Evolutionary conservation across 352 stramenopile species (phyloP).

Genomic region (Pythium utonaiense): DNA sequence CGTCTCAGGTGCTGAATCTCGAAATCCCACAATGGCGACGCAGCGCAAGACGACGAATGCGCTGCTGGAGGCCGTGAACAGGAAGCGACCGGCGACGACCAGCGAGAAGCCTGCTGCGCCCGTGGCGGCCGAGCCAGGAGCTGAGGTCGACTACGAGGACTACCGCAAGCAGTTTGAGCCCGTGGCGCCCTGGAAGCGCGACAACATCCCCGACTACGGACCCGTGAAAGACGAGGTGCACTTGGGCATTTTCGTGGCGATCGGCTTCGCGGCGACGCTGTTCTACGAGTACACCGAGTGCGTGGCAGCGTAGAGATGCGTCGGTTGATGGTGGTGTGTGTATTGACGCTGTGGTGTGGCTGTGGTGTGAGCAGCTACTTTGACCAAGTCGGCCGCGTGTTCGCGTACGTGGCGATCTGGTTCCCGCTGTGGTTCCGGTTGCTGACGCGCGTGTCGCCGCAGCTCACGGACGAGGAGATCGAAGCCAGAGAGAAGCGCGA

Average conservation of each 20-base stretch:
- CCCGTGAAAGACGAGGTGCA: conserved; percentile 59
- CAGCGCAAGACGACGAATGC: conserved; percentile 16
- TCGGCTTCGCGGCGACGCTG: conserved; percentile 63
- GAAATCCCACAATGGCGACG: conserved; percentile 34
- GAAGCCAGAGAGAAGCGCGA: conserved; percentile 39
- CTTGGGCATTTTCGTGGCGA: conserved; percentile 58
- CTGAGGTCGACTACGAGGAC: conserved; percentile 42
- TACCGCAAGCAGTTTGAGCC: conserved; percentile 69
- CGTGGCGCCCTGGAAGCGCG: conserved; percentile 76
- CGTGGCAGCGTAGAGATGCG: conserved; percentile 6
- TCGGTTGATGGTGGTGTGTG: too few species aligned
- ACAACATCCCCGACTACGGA: conserved; percentile 77
- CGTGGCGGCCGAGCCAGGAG: conserved; percentile 7
- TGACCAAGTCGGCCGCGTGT: conserved; percentile 54
- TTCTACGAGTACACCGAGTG: conserved; percentile 71
- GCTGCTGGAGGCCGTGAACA: conserved; percentile 16
- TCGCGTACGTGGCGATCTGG: conserved; percentile 82
- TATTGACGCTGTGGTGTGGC: not conserved
- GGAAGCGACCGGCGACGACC: too few species aligned
- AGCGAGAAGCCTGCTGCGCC: conserved; percentile 20
- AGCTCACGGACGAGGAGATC: conserved; percentile 53
- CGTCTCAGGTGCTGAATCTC: too few species aligned
- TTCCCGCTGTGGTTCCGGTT: conserved; percentile 78
- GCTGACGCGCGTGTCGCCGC: conserved; percentile 58
- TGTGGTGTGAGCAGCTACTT: conserved; percentile 46